Evolutionary conservation across 352 stramenopile species (phyloP), one percentile per base, ranked within the genome.

Genomic region (Phytopythium helicoides): DNA sequence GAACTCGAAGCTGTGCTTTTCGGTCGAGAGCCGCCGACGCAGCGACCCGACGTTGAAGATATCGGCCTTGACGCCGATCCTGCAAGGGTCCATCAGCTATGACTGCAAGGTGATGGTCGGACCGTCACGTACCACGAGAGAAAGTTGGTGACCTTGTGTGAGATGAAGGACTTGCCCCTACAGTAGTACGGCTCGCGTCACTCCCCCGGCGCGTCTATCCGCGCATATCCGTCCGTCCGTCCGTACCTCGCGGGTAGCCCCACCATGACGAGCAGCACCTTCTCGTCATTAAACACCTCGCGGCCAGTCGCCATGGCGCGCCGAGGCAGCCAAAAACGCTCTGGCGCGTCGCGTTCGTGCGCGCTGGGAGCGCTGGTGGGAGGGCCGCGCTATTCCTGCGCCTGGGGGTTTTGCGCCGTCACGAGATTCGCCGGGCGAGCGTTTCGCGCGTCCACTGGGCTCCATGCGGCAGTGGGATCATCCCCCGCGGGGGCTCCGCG

Each of bases 41-140:
- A 97, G 93, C 59, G 95, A 88, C 8, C 87, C 88, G 15, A 96
- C 88, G 67, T 97, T 97, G 70, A 97, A 97, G 49, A 96, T 87
- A 42, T 87, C 73, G 22, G 67, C 57, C n/a, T 56, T 62, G 21
- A 81, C 62, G 5, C 71, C 68, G 15, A 78, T 54, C 68, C 65
- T 78, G 48, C 22, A 6, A 25, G 14, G 14, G 11, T 0, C 19
- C 41, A 47, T 21, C 19, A 47, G 40, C 25, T 6, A 9, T 9
- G 28, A 33, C 28, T 33, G 23, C 16, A 16, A 19, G 38, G 4
- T 26, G 38, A 10, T 45, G 18, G 18, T 8, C 3, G 9, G 10
- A n/a, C 12, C 8, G 14, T 6, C 16, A 31, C 54, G 21, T 47
- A 76, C 68, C 68, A 81, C 11, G 60, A 67, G 0, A 81, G 54